Conservation (phyloP, 441 rosid genomes). For the Bocquillonia castaneifolia region DNA sequence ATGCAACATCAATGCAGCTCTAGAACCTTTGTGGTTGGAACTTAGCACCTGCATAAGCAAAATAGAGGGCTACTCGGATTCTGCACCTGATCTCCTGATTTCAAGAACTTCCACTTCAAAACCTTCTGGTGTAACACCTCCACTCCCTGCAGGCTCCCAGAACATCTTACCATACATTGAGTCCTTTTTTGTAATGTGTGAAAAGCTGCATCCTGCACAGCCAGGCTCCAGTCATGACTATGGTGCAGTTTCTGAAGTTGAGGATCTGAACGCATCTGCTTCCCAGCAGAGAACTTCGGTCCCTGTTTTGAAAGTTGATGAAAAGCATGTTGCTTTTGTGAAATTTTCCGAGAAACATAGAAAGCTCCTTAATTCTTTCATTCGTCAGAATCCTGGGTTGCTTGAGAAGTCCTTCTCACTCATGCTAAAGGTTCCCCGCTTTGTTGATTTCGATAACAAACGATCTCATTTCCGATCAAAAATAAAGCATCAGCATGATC, state of each 20-base stretch:
- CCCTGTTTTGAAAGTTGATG: constrained; percentile 61
- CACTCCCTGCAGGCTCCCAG: constrained; percentile 94
- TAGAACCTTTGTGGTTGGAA: constrained; percentile 90
- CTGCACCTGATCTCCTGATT: constrained; percentile 39
- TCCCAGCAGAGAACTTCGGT: constrained; percentile 50
- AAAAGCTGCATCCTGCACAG: constrained; percentile 79
- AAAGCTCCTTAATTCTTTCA: constrained; percentile 83
- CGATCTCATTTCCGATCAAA: constrained; percentile 89
- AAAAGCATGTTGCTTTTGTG: constrained; percentile 70
- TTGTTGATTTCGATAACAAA: constrained; percentile 91
- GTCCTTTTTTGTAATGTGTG: constrained; percentile 83
- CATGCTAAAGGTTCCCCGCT: constrained; percentile 89
- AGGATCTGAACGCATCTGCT: constrained; percentile 50
- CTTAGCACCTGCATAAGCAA: constrained; percentile 84
- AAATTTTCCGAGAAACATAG: constrained; percentile 88
- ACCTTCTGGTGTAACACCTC: constrained; percentile 57
- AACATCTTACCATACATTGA: constrained; percentile 88
- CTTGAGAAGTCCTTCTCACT: constrained; percentile 95
- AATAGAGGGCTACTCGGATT: constrained; percentile 78
- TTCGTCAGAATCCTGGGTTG: constrained; percentile 86
- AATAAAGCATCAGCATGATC: constrained; percentile 90
- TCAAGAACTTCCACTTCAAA: constrained; percentile 45
- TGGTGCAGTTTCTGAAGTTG: constrained; percentile 51
- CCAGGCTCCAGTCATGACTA: constrained; percentile 60
- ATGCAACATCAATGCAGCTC: constrained; percentile 57